phyloP scores from a whole-genome alignment of 108 stramenopile genomes.

The Aureococcus anophagefferens region DNA sequence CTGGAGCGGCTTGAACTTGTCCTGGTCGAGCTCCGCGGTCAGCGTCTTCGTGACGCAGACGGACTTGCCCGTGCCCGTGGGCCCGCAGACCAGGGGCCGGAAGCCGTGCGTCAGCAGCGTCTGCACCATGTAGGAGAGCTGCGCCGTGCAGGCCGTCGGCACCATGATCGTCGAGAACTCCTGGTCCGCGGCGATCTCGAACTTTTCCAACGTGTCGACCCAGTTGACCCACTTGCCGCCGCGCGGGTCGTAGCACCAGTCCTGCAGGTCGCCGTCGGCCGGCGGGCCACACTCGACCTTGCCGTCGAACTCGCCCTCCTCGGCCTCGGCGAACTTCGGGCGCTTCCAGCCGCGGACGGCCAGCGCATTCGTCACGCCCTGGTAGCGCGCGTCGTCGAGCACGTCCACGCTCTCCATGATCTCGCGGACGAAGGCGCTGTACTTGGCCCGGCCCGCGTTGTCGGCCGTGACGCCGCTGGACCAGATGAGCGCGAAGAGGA shows the following conservation, averaged over 20 bases:
- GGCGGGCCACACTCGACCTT: neutral
- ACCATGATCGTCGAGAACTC: constrained; percentile 36
- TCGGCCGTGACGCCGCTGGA: constrained; percentile 34
- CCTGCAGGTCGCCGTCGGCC: constrained; percentile 14
- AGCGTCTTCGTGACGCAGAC: constrained; percentile 11
- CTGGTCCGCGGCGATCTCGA: constrained; percentile 29
- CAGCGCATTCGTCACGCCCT: constrained; percentile 7
- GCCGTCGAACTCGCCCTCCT: constrained; percentile 4
- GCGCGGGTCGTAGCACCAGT: constrained; percentile 24
- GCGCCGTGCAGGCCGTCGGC: constrained; percentile 44
- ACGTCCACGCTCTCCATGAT: constrained; percentile 1
- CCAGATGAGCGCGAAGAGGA: constrained; percentile 45
- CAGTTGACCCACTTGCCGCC: constrained; percentile 34
- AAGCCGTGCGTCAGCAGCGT: constrained; percentile 30
- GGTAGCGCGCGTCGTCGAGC: constrained; percentile 5
- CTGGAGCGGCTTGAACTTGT: constrained; percentile 35
- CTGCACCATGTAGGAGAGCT: constrained; percentile 37
- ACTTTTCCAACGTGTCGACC: constrained; percentile 30
- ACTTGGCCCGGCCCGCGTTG: constrained; percentile 24
- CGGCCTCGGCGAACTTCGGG: constrained; percentile 22
- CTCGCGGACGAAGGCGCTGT: constrained; percentile 14
- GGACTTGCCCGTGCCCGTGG: constrained; percentile 51
- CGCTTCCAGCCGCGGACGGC: constrained; percentile 29
- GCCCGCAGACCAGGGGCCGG: constrained; percentile 44
- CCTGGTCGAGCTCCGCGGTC: constrained; percentile 14